Conservation (phyloP, 2,329 filamentous ascomycete species). For the Penicillium concentricum region DNA sequence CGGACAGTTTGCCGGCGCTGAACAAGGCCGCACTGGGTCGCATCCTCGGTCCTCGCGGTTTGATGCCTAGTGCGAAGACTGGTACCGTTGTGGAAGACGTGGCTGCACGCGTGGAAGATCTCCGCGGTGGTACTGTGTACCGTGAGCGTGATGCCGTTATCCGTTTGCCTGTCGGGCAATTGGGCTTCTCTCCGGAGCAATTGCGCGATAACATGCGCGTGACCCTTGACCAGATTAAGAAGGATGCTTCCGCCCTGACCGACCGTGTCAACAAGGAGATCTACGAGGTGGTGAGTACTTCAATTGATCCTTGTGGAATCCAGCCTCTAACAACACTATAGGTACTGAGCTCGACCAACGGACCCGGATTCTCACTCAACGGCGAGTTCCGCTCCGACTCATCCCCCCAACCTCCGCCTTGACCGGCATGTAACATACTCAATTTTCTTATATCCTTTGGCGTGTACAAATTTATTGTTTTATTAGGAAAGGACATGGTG, state of each 20-base stretch:
- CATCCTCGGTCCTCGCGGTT: conserved; percentile 79
- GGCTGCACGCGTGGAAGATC: conserved; percentile 69
- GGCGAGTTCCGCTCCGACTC: conserved; percentile 69
- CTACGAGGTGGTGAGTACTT: conserved; percentile 60
- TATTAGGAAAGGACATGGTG: conserved; percentile 41
- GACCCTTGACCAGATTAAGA: conserved; percentile 74
- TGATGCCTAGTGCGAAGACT: conserved; percentile 89
- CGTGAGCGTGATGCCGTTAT: conserved; percentile 82
- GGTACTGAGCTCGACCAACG: conserved; percentile 82
- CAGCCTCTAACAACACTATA: conserved; percentile 24
- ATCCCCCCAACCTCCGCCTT: conserved; percentile 54
- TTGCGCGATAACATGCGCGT: conserved; percentile 79
- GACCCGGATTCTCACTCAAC: conserved; percentile 82
- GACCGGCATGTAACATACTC: conserved; percentile 48
- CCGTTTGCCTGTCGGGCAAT: conserved; percentile 83
- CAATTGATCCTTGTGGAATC: not conserved
- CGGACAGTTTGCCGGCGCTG: conserved; percentile 71
- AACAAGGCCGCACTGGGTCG: conserved; percentile 78
- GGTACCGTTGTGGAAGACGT: conserved; percentile 87
- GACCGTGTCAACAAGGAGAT: conserved; percentile 70
- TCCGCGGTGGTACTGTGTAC: conserved; percentile 83
- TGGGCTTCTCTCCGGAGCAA: conserved; percentile 84
- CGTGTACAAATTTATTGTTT: conserved; percentile 44
- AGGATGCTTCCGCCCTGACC: conserved; percentile 66
- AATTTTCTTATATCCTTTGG: conserved; percentile 41